Conservation (phyloP, 1,284 basidiomycete genomes). For the Ganoderma boninense region DNA sequence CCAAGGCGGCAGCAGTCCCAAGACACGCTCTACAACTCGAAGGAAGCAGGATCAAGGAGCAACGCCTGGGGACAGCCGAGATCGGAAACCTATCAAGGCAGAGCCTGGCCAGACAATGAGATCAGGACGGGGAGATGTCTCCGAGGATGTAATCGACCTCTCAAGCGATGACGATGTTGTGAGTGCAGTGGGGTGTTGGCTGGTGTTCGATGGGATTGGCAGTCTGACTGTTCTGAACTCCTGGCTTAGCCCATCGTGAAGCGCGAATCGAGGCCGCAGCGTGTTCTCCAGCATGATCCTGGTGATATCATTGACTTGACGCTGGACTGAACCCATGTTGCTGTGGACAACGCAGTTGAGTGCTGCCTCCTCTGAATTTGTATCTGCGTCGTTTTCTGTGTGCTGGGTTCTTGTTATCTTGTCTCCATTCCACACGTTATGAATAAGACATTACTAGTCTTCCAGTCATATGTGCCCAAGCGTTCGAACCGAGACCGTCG, state of each 20-base stretch:
- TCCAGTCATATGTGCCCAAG: neutral
- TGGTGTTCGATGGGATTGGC: neutral
- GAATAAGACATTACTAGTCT: neutral
- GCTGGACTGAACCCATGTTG: conserved; percentile 9
- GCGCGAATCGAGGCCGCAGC: neutral
- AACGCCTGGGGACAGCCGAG: neutral
- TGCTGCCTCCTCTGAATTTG: neutral
- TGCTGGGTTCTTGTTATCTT: neutral
- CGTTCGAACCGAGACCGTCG: neutral
- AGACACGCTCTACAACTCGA: neutral
- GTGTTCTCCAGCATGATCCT: conserved; percentile 14
- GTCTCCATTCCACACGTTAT: neutral
- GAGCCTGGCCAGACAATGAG: conserved; percentile 4
- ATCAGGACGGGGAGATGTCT: neutral
- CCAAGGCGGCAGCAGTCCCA: neutral
- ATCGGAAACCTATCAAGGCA: conserved; percentile 14
- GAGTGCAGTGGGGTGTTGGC: conserved; percentile 9
- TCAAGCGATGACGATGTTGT: conserved; percentile 17
- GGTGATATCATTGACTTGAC: conserved; percentile 30
- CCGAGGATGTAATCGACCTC: conserved; percentile 23
- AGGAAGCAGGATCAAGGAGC: neutral
- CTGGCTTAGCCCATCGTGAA: conserved; percentile 10
- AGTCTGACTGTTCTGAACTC: neutral
- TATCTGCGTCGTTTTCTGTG: neutral
- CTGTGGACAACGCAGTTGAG: neutral